Base-by-base conservation (phyloP, 2,329 filamentous ascomycete genomes). In the Elsinoe necatrix region DNA sequence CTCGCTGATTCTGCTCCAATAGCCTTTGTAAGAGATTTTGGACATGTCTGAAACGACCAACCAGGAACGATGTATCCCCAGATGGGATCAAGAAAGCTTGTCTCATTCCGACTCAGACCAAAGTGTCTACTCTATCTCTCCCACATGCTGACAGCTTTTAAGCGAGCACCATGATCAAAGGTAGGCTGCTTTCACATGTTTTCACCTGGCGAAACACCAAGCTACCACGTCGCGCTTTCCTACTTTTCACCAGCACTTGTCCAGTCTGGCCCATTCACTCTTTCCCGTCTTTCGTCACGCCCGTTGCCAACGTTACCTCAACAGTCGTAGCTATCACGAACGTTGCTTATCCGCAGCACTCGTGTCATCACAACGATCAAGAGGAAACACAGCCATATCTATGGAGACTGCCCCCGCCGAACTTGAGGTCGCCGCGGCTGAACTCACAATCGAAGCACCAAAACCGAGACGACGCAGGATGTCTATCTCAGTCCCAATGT, bases 251-350 rank as follows among this genome's bases (percentile, higher is more conserved):
- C 4, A 21, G 7, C 48, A 8, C 21, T 12, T 16, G 16, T 25
- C 48, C 16, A 52, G 14, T 23, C 21, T 8, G 23, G 31, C 14
- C 43, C 43, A 25, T 29, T 48, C 31, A 31, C 48, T 25, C 48
- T 52, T 52, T n/a, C n/a, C n/a, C n/a, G 48, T 37, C 48, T 52
- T 52, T 52, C 48, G 48, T 39, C 34, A 37, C 48, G 14, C 25
- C 29, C 48, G 48, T 52, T 39, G 29, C 20, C 29, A 27, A 27
- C 48, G 48, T 52, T 52, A n/a, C 31, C 9, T 18, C 31, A 35
- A 21, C 48, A 34, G 48, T 23, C 21, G 18, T 39, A 23, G 29
- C 9, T 39, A 52, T 39, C 31, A 31, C 6, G 27, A 52, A 39
- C 48, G 48, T 39, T 34, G 14, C 48, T 37, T 34, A 34, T n/a